Conservation (phyloP, 106 monocot genomes). For the Chionographis japonica region DNA sequence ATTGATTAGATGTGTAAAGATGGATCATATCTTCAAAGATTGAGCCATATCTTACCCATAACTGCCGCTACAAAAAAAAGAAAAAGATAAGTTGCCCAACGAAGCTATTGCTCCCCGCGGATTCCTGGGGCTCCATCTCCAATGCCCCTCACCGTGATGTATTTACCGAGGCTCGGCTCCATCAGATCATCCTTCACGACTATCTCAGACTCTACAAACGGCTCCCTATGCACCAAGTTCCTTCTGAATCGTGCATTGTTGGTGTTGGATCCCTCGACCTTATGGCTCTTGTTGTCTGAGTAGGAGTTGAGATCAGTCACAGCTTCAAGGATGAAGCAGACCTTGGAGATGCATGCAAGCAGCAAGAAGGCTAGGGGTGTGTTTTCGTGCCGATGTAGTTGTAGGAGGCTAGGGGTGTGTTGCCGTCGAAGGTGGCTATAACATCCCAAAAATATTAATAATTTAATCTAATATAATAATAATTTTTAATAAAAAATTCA, state of each 20-base stretch:
- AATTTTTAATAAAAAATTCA: too few relatives aligned
- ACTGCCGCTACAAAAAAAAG: too few relatives aligned
- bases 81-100: constrained; percentile 46
- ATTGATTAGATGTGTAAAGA: too few relatives aligned
- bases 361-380: constrained; percentile 65
- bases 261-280: constrained; percentile 14
- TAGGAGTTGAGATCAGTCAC: constrained; percentile 87
- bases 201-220: constrained; percentile 59
- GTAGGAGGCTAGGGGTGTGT: too few relatives aligned
- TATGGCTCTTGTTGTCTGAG: constrained; percentile 26
- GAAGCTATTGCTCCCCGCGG: constrained; percentile 90
- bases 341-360: constrained; percentile 90
- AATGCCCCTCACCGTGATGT: constrained; percentile 52
- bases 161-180: constrained; percentile 72
- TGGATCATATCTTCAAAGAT: too few relatives aligned
- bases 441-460: too few relatives aligned
- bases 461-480: too few relatives aligned
- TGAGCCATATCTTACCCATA: too few relatives aligned
- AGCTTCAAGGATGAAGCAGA: constrained; percentile 86
- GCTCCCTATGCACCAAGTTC: constrained; percentile 17
- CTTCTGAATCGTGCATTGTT: constrained; percentile 11
- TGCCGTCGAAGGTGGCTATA: too few relatives aligned
- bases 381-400: constrained; percentile 50
- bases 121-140: constrained; percentile 84
- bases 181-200: too few relatives aligned